Evolutionary conservation across 345 rosid genomes (phyloP), one percentile per base, ranked within the genome.

Genomic region (Populus tremula): DNA sequence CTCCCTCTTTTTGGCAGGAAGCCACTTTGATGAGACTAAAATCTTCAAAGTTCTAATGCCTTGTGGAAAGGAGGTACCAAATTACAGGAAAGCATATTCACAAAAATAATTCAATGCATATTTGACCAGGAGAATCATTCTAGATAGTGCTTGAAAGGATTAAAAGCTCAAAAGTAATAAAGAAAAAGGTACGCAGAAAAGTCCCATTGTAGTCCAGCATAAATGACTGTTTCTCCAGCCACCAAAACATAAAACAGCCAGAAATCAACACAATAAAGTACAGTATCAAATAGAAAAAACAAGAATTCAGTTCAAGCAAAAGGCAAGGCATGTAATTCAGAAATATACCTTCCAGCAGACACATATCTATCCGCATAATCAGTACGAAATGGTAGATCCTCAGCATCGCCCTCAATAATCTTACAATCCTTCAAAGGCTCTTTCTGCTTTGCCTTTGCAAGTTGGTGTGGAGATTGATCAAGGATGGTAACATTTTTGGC

Each of bases 391-490:
- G 95, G 97, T 3, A 96, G 92, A 82, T 96, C 95, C 86, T 96
- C 99, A 0, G 99, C 99, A 73, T 96, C 99, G 9, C 98, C 99
- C 86, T 93, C 93, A 4, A 96, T 83, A 78, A 96, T 88, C 87
- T 85, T 93, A 78, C 99, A 96, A 33, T 93, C 98, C 82, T 93
- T 96, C 83, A 96, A 76, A n/a, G 99, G 88, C 87, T 92, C 94
- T 89, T 96, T 96, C 79, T 89, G 86, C 92, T 87, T 96, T 16
- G 97, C 99, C 87, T 91, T 93, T 14, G 94, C 98, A 23, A 96
- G 95, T 91, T 96, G 99, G 82, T 96, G 99, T 0, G 99, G 98
- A 12, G 99, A 96, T 86, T 93, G 99, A 83, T 96, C 99, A 9
- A 96, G 92, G 73, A 96, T 93, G 1, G 97, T 92, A 43, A 96